Evolutionary conservation across 306 rosid genomes (phyloP).

Genomic region (Trifolium dubium): DNA sequence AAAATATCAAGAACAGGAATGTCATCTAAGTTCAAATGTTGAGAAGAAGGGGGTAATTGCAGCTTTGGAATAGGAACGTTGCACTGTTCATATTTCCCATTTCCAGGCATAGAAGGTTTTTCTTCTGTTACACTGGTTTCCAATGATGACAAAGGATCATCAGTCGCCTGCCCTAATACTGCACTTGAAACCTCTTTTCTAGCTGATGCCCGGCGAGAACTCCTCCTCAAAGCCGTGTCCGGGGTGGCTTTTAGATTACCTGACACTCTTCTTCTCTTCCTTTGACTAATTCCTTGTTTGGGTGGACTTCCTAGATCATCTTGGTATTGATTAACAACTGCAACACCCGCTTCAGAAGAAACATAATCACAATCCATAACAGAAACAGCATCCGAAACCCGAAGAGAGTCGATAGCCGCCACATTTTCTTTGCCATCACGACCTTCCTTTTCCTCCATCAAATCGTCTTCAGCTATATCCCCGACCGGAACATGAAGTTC

Average conservation of each 20-base stretch:
- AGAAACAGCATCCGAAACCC: not conserved
- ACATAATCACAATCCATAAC: not conserved
- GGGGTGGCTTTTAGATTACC: conserved; percentile 49
- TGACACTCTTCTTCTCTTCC: conserved; percentile 68
- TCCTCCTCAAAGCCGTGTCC: conserved; percentile 84
- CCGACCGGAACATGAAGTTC: conserved; percentile 30
- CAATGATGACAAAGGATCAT: conserved; percentile 52
- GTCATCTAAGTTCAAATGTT: conserved; percentile 68
- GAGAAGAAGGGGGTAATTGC: conserved; percentile 83
- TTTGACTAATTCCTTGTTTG: conserved; percentile 51
- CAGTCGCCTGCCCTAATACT: conserved; percentile 37
- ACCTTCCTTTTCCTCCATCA: conserved; percentile 49
- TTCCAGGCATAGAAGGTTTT: conserved; percentile 45
- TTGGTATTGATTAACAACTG: conserved; percentile 46
- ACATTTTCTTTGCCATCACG: conserved; percentile 43
- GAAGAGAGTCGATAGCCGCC: conserved; percentile 40
- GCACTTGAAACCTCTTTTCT: conserved; percentile 46
- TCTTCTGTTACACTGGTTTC: conserved; percentile 71
- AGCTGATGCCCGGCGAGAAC: conserved; percentile 82
- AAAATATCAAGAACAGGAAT: conserved; percentile 85
- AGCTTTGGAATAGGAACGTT: conserved; percentile 52
- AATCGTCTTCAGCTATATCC: conserved; percentile 37
- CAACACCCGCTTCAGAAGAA: conserved; percentile 55
- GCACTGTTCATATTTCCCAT: conserved; percentile 56
- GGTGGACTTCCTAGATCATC: conserved; percentile 53